phyloP scores from a whole-genome alignment of 2,329 filamentous ascomycete genomes.

The Fusarium lateritium region DNA sequence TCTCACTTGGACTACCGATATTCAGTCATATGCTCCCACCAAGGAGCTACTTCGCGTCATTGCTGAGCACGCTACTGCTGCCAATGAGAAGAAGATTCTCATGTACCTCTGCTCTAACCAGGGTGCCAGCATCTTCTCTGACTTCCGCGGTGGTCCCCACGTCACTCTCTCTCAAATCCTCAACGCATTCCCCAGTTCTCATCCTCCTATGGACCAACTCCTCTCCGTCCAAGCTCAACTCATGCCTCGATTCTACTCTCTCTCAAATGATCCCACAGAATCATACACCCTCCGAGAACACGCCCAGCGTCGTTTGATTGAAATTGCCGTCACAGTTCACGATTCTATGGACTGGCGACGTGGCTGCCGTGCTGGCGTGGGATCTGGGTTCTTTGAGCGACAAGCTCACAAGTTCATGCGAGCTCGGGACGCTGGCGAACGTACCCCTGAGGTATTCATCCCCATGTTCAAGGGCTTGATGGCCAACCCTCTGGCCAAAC shows the following conservation, averaged over 20 bases:
- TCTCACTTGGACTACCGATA: conserved; percentile 95
- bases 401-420: conserved; percentile 81
- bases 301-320: conserved; percentile 84
- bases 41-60: conserved; percentile 89
- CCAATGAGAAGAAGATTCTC: conserved; percentile 90
- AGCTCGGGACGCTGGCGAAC: conserved; percentile 73
- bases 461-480: conserved; percentile 99
- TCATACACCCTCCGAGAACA: conserved; percentile 77
- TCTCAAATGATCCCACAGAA: conserved; percentile 95
- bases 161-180: conserved; percentile 89
- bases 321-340: conserved; percentile 97
- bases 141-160: conserved; percentile 90
- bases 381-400: conserved; percentile 93
- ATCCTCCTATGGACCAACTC: conserved; percentile 87
- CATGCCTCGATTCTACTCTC: conserved; percentile 98
- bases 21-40: conserved; percentile 92
- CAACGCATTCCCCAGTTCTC: conserved; percentile 90
- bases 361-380: conserved; percentile 83
- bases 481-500: conserved; percentile 92
- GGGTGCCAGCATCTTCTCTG: conserved; percentile 93
- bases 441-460: conserved; percentile 76
- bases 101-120: conserved; percentile 89
- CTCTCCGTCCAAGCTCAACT: conserved; percentile 86
- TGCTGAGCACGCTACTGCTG: conserved; percentile 85
- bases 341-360: conserved; percentile 85